Evolutionary conservation across 2,329 filamentous ascomycete genomes (phyloP), one percentile per base, ranked within the genome.

Genomic region (Pseudogymnoascus sp.): DNA sequence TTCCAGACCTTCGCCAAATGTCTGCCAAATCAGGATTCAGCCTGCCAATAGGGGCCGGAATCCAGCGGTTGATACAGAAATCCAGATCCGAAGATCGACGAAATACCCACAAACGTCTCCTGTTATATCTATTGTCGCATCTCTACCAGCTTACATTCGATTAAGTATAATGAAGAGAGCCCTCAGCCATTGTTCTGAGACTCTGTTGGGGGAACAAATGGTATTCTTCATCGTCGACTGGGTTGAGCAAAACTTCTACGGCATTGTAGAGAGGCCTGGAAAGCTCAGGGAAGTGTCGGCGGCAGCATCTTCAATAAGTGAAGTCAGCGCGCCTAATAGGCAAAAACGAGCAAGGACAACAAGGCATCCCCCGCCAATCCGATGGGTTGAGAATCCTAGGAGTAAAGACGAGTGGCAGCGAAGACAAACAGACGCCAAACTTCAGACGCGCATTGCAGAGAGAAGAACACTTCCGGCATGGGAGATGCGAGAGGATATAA

Each of bases 161-260:
- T 79, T 99, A 9, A 96, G 91, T 69, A 86, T 96, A 37, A 84
- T 94, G 68, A 87, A 90, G 67, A 86, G 89, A 73, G 85, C 87
- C 1, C 77, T 97, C 4, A 78, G 82, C 4, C 85, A 93, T 70
- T 37, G 34, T 30, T n/a, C 25, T 18, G 86, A 91, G 2, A 77
- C 84, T 58, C 80, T 96, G 30, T 76, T 87, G 12, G 93, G 91
- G 22, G 91, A 95, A 70, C 89, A 91, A 38, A 96, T 96, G 88
- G 83, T 97, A 11, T 97, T 92, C 74, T 90, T 90, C 65, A 80
- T 96, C 11, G 82, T 93, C 59, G 92, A 96, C 74, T 97, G 93
- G 92, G 76, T 97, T 3, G 92, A 97, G 71, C 84, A 89, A 65
- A 87, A 91, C 66, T 85, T 96, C 64, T 87, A 90, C 62, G 75